Base-by-base conservation (phyloP, 2,329 filamentous ascomycete genomes). In the Aspergillus brunneoviolaceus region DNA sequence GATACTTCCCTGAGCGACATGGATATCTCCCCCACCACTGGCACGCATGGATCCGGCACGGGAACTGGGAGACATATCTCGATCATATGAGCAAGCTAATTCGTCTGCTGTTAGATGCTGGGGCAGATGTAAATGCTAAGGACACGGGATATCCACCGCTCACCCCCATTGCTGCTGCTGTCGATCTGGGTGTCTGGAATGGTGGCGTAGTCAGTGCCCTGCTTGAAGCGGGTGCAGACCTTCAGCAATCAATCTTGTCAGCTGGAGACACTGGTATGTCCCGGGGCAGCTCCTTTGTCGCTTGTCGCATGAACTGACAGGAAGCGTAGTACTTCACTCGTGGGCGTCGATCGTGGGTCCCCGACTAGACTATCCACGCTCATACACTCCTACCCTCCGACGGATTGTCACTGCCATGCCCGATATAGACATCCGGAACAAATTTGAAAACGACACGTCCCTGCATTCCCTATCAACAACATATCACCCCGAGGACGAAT, bases 1-100 rank as follows among this genome's bases (percentile, higher is more conserved):
- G 64, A 33, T 65, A 65, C 52, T 57, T 66, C 2, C 67, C 66
- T 19, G 67, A 68, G 27, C 55, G 63, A 53, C 67, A 71, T 66
- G 68, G 70, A 6, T 64, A 64, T 27, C 35, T 70, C 14, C 59
- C 62, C 7, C 63, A 68, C 60, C 56, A 65, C n/a, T 72, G 70
- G 70, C 64, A 72, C 51, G 70, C 69, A 59, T 71, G 70, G 70
- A 64, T 70, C n/a, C 69, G 69, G 6, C 70, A 72, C 49, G 69
- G 70, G 1, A 51, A 49, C 27, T 72, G 67, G 67, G 59, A 68
- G 5, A 51, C 61, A 4, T 68, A 71, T 63, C 50, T 67, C 35
- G 14, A 49, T 2, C 23, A 65, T 10, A 65, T 64, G 47, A 66
- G 49, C 7, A 47, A 59, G 10, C 29, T 69, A 21, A 63, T 60